Base-by-base conservation (phyloP, 2,329 filamentous ascomycete species). In the Volutella citrinella region DNA sequence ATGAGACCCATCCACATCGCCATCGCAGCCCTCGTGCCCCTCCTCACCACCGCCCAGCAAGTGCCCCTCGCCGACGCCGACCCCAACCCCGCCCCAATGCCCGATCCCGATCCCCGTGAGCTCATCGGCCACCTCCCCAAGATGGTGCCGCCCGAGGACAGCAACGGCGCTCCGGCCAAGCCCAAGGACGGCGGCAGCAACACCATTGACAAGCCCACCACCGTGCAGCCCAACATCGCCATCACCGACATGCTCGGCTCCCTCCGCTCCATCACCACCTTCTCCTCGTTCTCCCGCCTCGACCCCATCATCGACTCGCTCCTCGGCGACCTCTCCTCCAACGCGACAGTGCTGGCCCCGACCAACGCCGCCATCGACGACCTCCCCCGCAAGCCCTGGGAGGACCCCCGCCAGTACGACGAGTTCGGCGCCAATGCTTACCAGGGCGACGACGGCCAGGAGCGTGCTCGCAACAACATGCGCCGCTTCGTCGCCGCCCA, bases 311-410 rank as follows among this genome's bases (percentile, higher is more conserved):
- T 90, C 14, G 75, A 79, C 9, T 64, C 68, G 15, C 84, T 86
- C 1, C 76, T 97, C 11, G 76, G 84, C 49, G 76, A 87, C 56
- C 61, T 71, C 1, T 56, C 66, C 1, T 63, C 74, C 38, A 90
- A 91, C 57, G 86, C 86, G 12, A 96, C 89, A 3, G 80, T 97
- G 16, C 78, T 97, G 4, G 91, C 90, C 6, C 93, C 93, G 1
- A 68, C 86, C 34, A 97, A 98, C 69, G 80, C 76, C 13, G 88
- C 82, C 4, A 79, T 98, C 54, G 84, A 85, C 46, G 68, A 64
- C 1, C 68, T 97, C 16, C 86, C 89, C 1, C 74, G 84, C 32
- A 97, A 96, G 60, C 90, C 90, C 0, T 95, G 87, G 87, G 87
- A 85, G 51, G 70, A 90, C 43, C 78, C 84, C 0, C 63, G 73